These are phyloP conservation scores for Talinum fruticosum DNA, from an alignment of 148 eudicot genomes.

Conservation along the genomic window DNA sequence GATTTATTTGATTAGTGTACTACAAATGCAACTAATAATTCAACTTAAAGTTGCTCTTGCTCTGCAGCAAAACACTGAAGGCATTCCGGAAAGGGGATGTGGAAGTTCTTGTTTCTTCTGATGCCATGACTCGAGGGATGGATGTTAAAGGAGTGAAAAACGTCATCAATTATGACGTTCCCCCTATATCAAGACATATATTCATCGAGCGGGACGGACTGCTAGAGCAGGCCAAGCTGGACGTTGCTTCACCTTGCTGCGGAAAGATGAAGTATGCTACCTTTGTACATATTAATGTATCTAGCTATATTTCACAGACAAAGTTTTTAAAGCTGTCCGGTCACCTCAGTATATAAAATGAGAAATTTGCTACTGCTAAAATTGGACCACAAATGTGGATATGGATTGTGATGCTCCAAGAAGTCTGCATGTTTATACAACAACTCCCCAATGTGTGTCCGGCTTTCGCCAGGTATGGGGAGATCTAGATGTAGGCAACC, in stretches of 20 bases:
- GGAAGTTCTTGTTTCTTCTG: constrained; percentile 82
- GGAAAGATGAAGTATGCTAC: constrained; percentile 62
- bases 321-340: background rate
- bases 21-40: background rate
- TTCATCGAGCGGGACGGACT: constrained; percentile 97
- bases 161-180: constrained; percentile 84
- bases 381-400: background rate
- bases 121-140: constrained; percentile 96
- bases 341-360: background rate
- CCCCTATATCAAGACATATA: constrained; percentile 77
- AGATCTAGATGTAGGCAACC: too few species aligned
- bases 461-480: too few species aligned
- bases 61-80: constrained; percentile 64
- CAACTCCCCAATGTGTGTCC: too few species aligned
- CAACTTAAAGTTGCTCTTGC: background rate
- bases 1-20: too few species aligned
- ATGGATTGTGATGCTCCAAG: background rate
- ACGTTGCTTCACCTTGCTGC: constrained; percentile 75
- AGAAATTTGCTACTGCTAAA: background rate
- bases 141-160: constrained; percentile 95
- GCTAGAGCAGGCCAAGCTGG: constrained; percentile 94
- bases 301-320: background rate
- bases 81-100: constrained; percentile 66
- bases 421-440: too few species aligned
- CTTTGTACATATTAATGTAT: background rate